phyloP scores from a whole-genome alignment of 192 early-diverging fungal genomes.

The Entomortierella beljakovae region DNA sequence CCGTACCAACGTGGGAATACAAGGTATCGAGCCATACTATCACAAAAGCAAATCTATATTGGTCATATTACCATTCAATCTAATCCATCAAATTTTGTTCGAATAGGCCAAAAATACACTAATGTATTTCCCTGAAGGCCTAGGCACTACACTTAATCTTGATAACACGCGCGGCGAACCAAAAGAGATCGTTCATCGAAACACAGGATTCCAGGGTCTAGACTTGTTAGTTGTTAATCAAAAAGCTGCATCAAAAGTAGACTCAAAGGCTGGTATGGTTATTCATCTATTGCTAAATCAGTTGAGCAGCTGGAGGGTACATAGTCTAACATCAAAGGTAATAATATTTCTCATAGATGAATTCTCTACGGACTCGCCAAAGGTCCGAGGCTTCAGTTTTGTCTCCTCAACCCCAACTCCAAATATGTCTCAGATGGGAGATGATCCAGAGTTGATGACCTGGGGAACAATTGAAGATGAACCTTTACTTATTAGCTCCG shows the following conservation, averaged over 20 bases:
- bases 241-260: slow-evolving; percentile 28
- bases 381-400: slow-evolving; percentile 66
- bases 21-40: slow-evolving; percentile 56
- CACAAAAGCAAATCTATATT: no score
- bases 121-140: slow-evolving; percentile 79
- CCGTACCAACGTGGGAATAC: slow-evolving; percentile 69
- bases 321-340: no score
- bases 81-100: background rate
- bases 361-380: slow-evolving; percentile 69
- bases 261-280: slow-evolving; percentile 33
- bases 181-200: slow-evolving; percentile 70
- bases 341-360: no score
- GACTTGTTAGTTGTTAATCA: slow-evolving; percentile 44
- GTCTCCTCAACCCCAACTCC: slow-evolving; percentile 78
- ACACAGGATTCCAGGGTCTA: slow-evolving; percentile 67
- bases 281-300: no score
- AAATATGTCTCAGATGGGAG: slow-evolving; percentile 70
- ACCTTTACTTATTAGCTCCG: slow-evolving; percentile 70
- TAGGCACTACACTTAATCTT: slow-evolving; percentile 51
- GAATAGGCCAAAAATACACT: slow-evolving; percentile 70
- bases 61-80: no score
- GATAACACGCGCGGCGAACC: slow-evolving; percentile 58
- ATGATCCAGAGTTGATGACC: slow-evolving; percentile 80
- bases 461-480: slow-evolving; percentile 89
- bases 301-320: no score